Conservation (phyloP, 2,329 filamentous ascomycete genomes). For the Exserohilum rostratum region DNA sequence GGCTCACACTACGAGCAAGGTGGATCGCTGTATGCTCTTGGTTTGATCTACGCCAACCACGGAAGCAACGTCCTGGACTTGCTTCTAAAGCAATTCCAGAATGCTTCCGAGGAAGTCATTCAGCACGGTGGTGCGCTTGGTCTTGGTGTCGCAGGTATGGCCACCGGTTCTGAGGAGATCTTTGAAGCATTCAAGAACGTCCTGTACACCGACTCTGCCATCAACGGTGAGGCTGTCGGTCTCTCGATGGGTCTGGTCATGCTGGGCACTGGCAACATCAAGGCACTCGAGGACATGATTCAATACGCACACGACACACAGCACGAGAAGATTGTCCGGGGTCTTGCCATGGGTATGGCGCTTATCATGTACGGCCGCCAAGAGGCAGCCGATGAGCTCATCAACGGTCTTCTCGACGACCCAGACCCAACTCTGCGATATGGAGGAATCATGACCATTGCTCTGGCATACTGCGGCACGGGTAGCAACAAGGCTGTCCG, state of each 20-base stretch:
- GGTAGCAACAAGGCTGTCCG: slow-evolving; percentile 98
- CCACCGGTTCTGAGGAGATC: slow-evolving; percentile 85
- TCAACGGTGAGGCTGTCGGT: slow-evolving; percentile 96
- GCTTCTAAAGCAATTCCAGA: slow-evolving; percentile 74
- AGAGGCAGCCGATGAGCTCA: slow-evolving; percentile 91
- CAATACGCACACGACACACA: slow-evolving; percentile 97
- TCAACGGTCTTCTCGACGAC: slow-evolving; percentile 90
- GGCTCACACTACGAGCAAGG: slow-evolving; percentile 96
- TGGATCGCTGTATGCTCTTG: slow-evolving; percentile 92
- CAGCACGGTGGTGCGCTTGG: slow-evolving; percentile 96
- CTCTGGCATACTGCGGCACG: slow-evolving; percentile 94
- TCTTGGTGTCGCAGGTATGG: slow-evolving; percentile 96
- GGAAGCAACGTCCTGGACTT: slow-evolving; percentile 87
- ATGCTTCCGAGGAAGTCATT: slow-evolving; percentile 86
- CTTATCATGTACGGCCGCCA: slow-evolving; percentile 98
- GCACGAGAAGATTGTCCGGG: slow-evolving; percentile 98
- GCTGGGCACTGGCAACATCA: slow-evolving; percentile 95
- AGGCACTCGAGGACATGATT: slow-evolving; percentile 94
- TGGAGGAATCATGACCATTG: slow-evolving; percentile 98
- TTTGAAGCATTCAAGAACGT: slow-evolving; percentile 90
- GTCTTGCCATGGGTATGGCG: slow-evolving; percentile 94
- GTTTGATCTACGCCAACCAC: slow-evolving; percentile 96
- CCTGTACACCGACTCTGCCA: slow-evolving; percentile 89
- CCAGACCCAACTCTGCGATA: slow-evolving; percentile 93
- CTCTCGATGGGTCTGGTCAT: slow-evolving; percentile 97